These are phyloP conservation scores for Solanum arcanum DNA, from an alignment of 257 asterid genomes.

Conservation along the genomic window DNA sequence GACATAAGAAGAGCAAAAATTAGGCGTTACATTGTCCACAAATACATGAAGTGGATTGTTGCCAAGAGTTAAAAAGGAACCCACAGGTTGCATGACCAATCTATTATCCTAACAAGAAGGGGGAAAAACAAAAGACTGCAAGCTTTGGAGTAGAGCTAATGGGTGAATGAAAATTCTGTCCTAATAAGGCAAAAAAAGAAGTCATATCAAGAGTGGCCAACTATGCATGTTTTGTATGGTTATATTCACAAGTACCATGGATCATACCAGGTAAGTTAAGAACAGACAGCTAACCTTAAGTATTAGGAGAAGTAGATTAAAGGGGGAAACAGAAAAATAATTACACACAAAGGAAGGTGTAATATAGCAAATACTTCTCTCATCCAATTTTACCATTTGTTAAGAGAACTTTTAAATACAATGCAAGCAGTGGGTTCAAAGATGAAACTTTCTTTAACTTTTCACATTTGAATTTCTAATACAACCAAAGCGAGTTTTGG, in stretches of 20 bases:
- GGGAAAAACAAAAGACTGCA: neutral
- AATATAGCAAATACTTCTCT: neutral
- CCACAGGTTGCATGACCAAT: neutral
- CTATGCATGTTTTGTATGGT: neutral
- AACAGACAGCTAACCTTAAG: neutral
- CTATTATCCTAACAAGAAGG: neutral
- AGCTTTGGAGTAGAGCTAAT: neutral
- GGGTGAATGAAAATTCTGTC: neutral
- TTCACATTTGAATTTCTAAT: neutral
- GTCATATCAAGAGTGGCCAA: neutral
- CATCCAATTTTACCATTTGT: neutral
- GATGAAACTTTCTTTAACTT: neutral
- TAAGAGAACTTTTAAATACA: neutral
- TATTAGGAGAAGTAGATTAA: neutral
- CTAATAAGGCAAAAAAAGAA: neutral
- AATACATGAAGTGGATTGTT: neutral
- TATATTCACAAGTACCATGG: neutral
- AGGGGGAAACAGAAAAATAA: neutral
- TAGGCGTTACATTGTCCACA: neutral
- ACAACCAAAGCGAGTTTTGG: neutral
- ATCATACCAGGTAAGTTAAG: neutral
- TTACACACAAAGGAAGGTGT: neutral
- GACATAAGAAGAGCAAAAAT: neutral
- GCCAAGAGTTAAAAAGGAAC: neutral
- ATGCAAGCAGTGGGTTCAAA: neutral